These are phyloP conservation scores for Fusarium dimerum DNA, from an alignment of 2,329 filamentous ascomycete species.

Conservation along the genomic window DNA sequence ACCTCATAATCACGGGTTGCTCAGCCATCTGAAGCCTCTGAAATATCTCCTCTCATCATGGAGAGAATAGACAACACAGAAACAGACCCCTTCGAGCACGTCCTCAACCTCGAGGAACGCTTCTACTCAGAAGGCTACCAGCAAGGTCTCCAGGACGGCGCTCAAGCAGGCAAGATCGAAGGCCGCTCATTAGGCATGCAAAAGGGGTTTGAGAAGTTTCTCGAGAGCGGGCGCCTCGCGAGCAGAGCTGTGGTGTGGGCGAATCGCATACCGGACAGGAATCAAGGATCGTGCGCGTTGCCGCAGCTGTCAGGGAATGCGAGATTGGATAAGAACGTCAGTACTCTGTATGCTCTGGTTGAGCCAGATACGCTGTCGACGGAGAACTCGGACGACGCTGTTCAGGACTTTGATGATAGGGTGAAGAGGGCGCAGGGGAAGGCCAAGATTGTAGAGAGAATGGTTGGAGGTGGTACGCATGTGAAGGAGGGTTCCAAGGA, in stretches of 20 bases:
- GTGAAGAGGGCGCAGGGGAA: slow-evolving; percentile 82
- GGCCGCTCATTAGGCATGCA: slow-evolving; percentile 88
- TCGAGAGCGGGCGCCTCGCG: slow-evolving; percentile 76
- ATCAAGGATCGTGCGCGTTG: slow-evolving; percentile 25
- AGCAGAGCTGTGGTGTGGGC: slow-evolving; percentile 84
- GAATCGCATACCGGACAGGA: slow-evolving; percentile 55
- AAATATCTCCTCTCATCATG: slow-evolving; percentile 5
- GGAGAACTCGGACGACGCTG: slow-evolving; percentile 83
- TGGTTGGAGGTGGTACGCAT: slow-evolving; percentile 41
- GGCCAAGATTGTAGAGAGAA: slow-evolving; percentile 79
- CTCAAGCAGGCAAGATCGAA: slow-evolving; percentile 77
- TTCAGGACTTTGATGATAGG: slow-evolving; percentile 89
- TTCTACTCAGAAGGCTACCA: slow-evolving; percentile 85
- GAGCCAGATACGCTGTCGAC: slow-evolving; percentile 77
- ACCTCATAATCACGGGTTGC: not conserved
- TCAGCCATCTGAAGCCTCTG: not conserved
- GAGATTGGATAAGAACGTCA: slow-evolving; percentile 75
- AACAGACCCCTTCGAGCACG: slow-evolving; percentile 55
- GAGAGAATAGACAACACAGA: slow-evolving; percentile 26
- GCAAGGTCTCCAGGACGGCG: slow-evolving; percentile 74
- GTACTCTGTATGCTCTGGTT: slow-evolving; percentile 72
- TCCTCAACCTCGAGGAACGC: slow-evolving; percentile 61
- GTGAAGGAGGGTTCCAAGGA: slow-evolving; percentile 17
- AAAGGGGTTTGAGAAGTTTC: slow-evolving; percentile 91
- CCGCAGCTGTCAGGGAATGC: slow-evolving; percentile 56